Base-by-base conservation (phyloP, 345 rosid genomes). In the Brassica incana region DNA sequence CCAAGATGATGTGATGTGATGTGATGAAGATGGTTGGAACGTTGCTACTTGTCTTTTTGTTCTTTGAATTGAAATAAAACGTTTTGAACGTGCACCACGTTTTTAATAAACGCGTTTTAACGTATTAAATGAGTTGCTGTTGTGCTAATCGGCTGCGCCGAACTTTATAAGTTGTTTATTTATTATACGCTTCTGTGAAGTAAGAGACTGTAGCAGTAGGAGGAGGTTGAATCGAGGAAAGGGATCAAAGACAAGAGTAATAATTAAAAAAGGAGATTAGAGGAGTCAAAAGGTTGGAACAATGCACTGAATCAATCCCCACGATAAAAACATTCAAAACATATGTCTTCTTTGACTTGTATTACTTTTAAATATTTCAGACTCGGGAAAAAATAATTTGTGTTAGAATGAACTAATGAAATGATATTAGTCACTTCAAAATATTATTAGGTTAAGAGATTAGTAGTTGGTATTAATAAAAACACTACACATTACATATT, bases 271-370 rank as follows among this genome's bases (percentile, higher is more conserved):
- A 5, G 5, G 14, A 40, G 7, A 45, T 4, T 8, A 8, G 18
- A 35, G 68, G 38, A 35, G 38, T 35, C 38, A 80, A 74, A 74
- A 74, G 71, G 15, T 73, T 79, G 65, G 23, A 66, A 48, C 56
- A 60, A 80, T 74, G 14, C 82, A 71, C 14, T 78, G 60, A 78
- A 78, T 36, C 65, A 65, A 65, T 50, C n/a, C 56, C 23, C 74
- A 67, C 40, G 68, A 43, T 67, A 58, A 72, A 72, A 66, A 66
- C 77, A 59, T 66, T 78, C 15, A 79, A 48, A 38, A 59, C 29
- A 30, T 58, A 71, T 78, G 77, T 67, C 82, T 67, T 60, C 40
- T 72, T 79, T 73, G 69, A 71, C 72, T 54, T 33, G 58, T 5
- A 8, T 18, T 25, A 25, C 65, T 25, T 25, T 60, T 2, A 60